Base-by-base conservation (phyloP, 148 eudicot genomes). In the Nepenthes gracilis region DNA sequence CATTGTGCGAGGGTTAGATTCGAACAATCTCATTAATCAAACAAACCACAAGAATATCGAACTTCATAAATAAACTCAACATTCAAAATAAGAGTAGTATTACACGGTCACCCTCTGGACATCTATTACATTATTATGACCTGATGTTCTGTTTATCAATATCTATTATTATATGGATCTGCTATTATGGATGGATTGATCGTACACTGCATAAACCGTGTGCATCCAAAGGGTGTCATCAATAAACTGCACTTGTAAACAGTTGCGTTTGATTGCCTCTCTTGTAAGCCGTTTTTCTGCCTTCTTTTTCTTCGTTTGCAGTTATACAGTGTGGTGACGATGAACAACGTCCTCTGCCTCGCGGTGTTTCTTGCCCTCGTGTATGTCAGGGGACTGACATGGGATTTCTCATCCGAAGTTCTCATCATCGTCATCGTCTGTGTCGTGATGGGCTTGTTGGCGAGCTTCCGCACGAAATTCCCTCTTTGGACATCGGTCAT, bases 381-480 rank as follows among this genome's bases (percentile, higher is more conserved):
- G 51, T 86, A 84, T 23, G 69, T 68, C 34, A 70, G 94, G 62
- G 97, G 80, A 35, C 69, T 86, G 77, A 65, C 69, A 6, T 89
- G 94, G 97, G 80, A 89, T 66, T 89, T 89, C 77, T 89, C 97
- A 35, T 74, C 97, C 0, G 97, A 89, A 75, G 97, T 89, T 12
- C 80, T 89, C 34, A 78, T 89, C 51, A 85, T 86, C 43, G 47
- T 89, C 55, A 66, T 89, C 1, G 97, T 89, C 7, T 86, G 94
- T 68, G 1, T 86, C 33, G 71, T 84, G 63, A 86, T 89, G 85
- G 90, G 87, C 14, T 78, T 67, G 2, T 67, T 84, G 14, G 90
- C 75, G n/a, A 86, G 97, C 75, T 70, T 82, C 69, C 81, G 85
- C 59, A 84, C 90, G 54, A 69, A 81, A 36, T 89, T 83, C 63